Base-by-base conservation (phyloP, 139 green algal species). In the Picochlorum sp. region DNA sequence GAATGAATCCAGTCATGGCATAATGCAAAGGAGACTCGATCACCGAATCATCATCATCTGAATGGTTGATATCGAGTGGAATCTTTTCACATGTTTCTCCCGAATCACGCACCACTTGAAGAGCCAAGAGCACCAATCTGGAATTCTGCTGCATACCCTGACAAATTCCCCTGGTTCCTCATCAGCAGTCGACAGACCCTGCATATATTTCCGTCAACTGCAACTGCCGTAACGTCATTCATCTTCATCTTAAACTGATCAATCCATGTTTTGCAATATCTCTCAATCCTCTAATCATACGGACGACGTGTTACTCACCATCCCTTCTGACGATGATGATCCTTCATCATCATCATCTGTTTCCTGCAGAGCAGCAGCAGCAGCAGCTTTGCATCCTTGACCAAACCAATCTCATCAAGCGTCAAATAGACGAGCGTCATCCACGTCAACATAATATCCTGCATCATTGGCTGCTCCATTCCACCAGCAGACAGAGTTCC, bases 91-190 rank as follows among this genome's bases (percentile, higher is more conserved):
- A 55, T 0, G 10, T 10, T 13, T 55, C 10, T 23, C n/a, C n/a
- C 32, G 88, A 52, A 11, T 65, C 59, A n/a, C 57, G 41, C 10
- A 57, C 65, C 21, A 85, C 76, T 54, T 90, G 83, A 3, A 87
- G 20, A 2, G 78, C 80, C 11, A 89, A 62, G 37, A 89, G 51
- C 6, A 84, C 73, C 9, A 90, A 78, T 0, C 76, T 77, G 2
- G 74, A 84, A 81, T 90, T 90, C 44, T 88, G 81, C 68, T 88
- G 82, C 82, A 88, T 58, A 79, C 62, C 7, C 23, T 32, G 1
- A 77, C 41, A 11, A 63, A 55, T 3, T 62, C 70, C 28, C 21
- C 28, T 3, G 45, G 49, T 20, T 72, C 69, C 62, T 63, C 1
- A 54, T 52, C n/a, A 45, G 61, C n/a, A 52, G 54, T 21, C 49